Evolutionary conservation across 805 yeast species (phyloP).

Genomic region (Groenewaldozyma salmanticensis): DNA sequence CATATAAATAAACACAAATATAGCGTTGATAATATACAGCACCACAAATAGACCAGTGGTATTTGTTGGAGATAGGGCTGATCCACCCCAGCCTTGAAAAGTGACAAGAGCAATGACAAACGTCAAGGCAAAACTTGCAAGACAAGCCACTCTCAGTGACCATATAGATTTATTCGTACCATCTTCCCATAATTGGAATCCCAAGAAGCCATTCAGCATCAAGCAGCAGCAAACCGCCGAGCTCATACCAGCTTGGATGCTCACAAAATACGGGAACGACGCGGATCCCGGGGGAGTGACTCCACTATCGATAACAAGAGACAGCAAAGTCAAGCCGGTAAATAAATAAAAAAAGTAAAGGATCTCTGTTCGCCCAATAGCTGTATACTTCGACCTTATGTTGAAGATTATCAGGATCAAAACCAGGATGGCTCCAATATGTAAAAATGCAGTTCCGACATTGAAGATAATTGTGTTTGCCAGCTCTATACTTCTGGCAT

Average conservation of each 20-base stretch:
- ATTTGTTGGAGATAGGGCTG: conserved; percentile 37
- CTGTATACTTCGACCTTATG: conserved; percentile 79
- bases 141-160: conserved; percentile 42
- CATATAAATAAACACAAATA: conserved; percentile 52
- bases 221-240: conserved; percentile 64
- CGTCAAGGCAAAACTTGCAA: conserved; percentile 50
- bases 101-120: conserved; percentile 65
- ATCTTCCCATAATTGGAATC: conserved; percentile 92
- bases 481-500: conserved; percentile 73
- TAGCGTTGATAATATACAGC: conserved; percentile 60
- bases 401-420: conserved; percentile 64
- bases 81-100: conserved; percentile 49
- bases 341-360: conserved; percentile 56
- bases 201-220: conserved; percentile 64
- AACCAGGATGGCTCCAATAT: conserved; percentile 62
- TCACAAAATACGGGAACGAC: conserved; percentile 73
- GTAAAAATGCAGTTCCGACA: conserved; percentile 78
- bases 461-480: conserved; percentile 90
- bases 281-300: conserved; percentile 78
- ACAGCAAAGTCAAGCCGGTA: conserved; percentile 47
- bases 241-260: conserved; percentile 66
- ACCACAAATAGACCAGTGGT: conserved; percentile 65
- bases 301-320: conserved; percentile 82
- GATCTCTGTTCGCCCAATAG: conserved; percentile 88
- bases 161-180: conserved; percentile 64